Base-by-base conservation (phyloP, 352 stramenopile species). In the Phytophthora litchii region DNA sequence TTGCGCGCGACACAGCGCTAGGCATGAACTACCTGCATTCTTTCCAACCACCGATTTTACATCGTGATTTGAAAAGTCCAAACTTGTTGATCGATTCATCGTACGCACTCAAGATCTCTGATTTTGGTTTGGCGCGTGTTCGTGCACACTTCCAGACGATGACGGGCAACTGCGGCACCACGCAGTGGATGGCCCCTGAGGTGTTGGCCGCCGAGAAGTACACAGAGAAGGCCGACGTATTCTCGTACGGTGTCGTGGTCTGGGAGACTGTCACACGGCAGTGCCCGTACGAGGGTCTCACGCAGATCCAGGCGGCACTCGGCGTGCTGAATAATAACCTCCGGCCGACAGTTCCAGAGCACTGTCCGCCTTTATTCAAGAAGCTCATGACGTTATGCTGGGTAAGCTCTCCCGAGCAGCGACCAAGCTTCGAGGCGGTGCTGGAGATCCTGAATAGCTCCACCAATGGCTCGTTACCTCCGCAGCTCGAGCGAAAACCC, bases 211-310 rank as follows among this genome's bases (percentile, higher is more conserved):
- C 83, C 7, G 84, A 92, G 27, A 94, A 94, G 60, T 94, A 94
- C 73, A 93, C 86, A 27, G 85, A 95, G 56, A 94, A 94, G 58
- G 84, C 86, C 12, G 86, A 95, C 55, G 84, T 95, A 16, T 95
- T 94, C 31, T 95, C 86, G 19, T 95, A 89, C 57, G 86, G 83
- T 20, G 76, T 95, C 16, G 86, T 95, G n/a, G 67, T 87, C 13
- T 95, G 83, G 83, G 86, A 95, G 58, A 97, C 93, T 3, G 85
- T 97, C 49, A 96, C 92, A 35, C 74, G 89, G 6, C 77, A 89
- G 32, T 96, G 95, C 72, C 92, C 92, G 12, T 97, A 97, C 61
- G 88, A 97, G 38, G 93, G 89, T 3, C 70, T 97, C 50, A 89
- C 89, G 19, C 91, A 96, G 54, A 96, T 97, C 49, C 86, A 96